Evolutionary conservation across 2,329 filamentous ascomycete genomes (phyloP).

Genomic region (Xylariaceae sp.): DNA sequence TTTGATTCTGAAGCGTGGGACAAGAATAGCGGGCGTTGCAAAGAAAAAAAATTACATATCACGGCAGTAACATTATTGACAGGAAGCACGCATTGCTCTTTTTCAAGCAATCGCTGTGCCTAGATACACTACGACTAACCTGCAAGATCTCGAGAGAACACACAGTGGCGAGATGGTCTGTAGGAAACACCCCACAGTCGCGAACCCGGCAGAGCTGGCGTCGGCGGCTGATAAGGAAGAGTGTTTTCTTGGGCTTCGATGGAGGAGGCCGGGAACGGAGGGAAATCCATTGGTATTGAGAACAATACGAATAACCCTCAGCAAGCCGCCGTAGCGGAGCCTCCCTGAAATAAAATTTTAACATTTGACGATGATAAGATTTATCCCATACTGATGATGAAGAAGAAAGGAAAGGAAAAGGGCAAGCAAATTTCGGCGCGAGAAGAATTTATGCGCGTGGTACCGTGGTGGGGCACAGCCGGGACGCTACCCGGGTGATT

Average conservation of each 20-base stretch:
- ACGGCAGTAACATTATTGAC: no score
- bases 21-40: no score
- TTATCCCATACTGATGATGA: constrained; percentile 36
- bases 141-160: neutral
- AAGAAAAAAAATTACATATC: no score
- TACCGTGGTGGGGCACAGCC: constrained; percentile 8
- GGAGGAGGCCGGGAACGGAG: constrained; percentile 36
- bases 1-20: no score
- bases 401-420: constrained; percentile 13
- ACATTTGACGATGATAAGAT: constrained; percentile 36
- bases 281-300: constrained; percentile 28
- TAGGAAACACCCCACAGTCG: constrained; percentile 34
- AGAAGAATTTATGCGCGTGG: neutral
- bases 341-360: constrained; percentile 30
- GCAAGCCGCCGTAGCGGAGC: constrained; percentile 34
- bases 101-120: neutral
- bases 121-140: neutral
- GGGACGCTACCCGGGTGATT: no score
- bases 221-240: constrained; percentile 34
- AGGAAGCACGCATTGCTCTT: no score
- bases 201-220: constrained; percentile 33
- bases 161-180: constrained; percentile 21
- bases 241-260: constrained; percentile 27
- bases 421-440: constrained; percentile 6
- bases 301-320: constrained; percentile 32